These are phyloP conservation scores for Ceratocystis lukuohia DNA, from an alignment of 2,329 filamentous ascomycete genomes.

Conservation along the genomic window DNA sequence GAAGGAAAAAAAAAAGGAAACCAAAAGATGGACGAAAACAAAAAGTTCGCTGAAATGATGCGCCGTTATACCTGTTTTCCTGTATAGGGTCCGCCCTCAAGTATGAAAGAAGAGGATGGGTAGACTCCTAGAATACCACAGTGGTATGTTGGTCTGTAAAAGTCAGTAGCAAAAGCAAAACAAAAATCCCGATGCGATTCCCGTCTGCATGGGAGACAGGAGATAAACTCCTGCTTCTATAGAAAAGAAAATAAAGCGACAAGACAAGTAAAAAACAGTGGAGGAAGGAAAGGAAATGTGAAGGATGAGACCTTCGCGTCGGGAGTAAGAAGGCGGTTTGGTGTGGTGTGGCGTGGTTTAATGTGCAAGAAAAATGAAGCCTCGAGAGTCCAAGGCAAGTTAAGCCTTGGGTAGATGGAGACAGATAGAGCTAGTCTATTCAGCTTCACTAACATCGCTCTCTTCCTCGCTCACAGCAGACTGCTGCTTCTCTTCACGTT, in stretches of 20 bases:
- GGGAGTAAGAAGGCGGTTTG: background rate
- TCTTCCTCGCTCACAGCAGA: constrained; percentile 35
- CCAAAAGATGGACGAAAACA: background rate
- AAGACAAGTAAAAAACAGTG: background rate
- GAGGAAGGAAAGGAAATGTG: background rate
- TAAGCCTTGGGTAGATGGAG: background rate
- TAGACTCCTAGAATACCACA: background rate
- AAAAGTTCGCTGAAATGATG: constrained; percentile 3
- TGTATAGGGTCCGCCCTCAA: background rate
- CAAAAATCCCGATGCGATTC: background rate
- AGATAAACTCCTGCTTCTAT: background rate
- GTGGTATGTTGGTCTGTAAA: background rate
- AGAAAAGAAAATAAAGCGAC: background rate
- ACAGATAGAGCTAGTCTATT: constrained; percentile 28
- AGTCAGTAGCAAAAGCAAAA: background rate
- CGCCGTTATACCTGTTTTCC: constrained; percentile 5
- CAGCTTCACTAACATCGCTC: constrained; percentile 54
- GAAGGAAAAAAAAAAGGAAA: background rate
- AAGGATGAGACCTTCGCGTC: background rate
- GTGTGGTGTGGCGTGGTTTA: background rate
- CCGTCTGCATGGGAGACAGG: background rate
- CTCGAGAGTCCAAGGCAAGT: background rate
- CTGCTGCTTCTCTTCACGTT: constrained; percentile 41
- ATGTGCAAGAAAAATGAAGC: background rate
- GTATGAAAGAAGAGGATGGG: background rate